Conservation (phyloP, 805 yeast species). For the Maudiozyma serrabonitensis region DNA sequence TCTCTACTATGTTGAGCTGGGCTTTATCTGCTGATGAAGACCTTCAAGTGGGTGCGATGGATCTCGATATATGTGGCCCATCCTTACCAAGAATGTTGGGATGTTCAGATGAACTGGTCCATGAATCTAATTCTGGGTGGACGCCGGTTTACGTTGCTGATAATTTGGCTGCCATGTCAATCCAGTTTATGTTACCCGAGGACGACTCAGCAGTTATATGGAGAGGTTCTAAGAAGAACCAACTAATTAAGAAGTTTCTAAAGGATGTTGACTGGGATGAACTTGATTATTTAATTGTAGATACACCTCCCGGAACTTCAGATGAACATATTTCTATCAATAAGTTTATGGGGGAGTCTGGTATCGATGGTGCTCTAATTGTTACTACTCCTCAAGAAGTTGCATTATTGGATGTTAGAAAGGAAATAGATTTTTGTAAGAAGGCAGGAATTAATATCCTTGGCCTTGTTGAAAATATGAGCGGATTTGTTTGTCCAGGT, state of each 20-base stretch:
- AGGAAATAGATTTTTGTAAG: slow-evolving; percentile 88
- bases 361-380: slow-evolving; percentile 89
- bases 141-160: slow-evolving; percentile 94
- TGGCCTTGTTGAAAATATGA: slow-evolving; percentile 95
- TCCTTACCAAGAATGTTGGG: slow-evolving; percentile 93
- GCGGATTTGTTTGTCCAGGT: slow-evolving; percentile 94
- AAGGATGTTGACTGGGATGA: slow-evolving; percentile 88
- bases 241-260: slow-evolving; percentile 83
- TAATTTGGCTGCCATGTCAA: slow-evolving; percentile 90
- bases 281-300: slow-evolving; percentile 78
- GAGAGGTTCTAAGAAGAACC: slow-evolving; percentile 95
- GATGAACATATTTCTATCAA: slow-evolving; percentile 93
- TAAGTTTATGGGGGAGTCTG: slow-evolving; percentile 76
- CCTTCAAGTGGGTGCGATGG: slow-evolving; percentile 92
- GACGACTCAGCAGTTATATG: slow-evolving; percentile 90
- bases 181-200: slow-evolving; percentile 89
- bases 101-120: slow-evolving; percentile 75
- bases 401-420: slow-evolving; percentile 86
- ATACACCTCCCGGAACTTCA: slow-evolving; percentile 98
- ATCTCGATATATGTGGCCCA: slow-evolving; percentile 95
- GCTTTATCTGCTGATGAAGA: slow-evolving; percentile 78
- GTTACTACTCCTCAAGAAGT: slow-evolving; percentile 98
- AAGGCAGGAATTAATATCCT: slow-evolving; percentile 80
- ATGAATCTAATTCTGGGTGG: slow-evolving; percentile 89
- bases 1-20: slow-evolving; percentile 94